Conservation (phyloP, 202 grass and related monocot species). For the Hordeum pubiflorum region DNA sequence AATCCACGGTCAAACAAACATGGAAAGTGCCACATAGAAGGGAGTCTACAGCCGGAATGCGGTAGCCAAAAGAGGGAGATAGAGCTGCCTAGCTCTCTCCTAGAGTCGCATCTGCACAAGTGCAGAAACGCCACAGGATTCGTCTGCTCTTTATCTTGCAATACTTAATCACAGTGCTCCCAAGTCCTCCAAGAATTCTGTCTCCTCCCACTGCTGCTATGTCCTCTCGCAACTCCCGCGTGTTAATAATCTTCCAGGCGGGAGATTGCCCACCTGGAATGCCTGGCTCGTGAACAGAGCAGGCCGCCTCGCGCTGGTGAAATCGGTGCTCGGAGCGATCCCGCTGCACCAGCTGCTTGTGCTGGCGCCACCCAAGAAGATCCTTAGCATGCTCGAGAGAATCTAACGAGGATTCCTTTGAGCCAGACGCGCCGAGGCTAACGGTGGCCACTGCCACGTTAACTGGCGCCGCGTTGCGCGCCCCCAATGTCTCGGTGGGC, state of each 20-base stretch:
- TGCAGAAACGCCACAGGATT: background rate
- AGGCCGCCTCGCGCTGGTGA: no score
- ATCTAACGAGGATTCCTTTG: no score
- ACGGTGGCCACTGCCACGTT: no score
- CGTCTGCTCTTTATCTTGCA: background rate
- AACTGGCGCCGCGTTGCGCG: no score
- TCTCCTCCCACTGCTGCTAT: background rate
- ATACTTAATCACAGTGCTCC: background rate
- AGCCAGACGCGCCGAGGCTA: no score
- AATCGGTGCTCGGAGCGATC: no score
- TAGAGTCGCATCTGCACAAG: background rate
- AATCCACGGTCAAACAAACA: background rate
- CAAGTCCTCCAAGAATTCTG: background rate
- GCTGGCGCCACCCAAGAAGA: no score
- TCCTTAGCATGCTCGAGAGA: no score
- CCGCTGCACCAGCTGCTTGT: no score
- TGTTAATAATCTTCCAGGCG: background rate
- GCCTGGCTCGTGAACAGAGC: no score
- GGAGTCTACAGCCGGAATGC: background rate
- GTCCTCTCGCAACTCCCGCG: background rate
- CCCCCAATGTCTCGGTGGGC: no score
- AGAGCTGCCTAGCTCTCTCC: background rate
- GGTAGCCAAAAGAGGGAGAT: constrained; percentile 5
- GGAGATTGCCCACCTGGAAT: no score
- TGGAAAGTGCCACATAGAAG: background rate